Evolutionary conservation across 108 stramenopile genomes (phyloP).

Genomic region (Thalassiosira profunda): DNA sequence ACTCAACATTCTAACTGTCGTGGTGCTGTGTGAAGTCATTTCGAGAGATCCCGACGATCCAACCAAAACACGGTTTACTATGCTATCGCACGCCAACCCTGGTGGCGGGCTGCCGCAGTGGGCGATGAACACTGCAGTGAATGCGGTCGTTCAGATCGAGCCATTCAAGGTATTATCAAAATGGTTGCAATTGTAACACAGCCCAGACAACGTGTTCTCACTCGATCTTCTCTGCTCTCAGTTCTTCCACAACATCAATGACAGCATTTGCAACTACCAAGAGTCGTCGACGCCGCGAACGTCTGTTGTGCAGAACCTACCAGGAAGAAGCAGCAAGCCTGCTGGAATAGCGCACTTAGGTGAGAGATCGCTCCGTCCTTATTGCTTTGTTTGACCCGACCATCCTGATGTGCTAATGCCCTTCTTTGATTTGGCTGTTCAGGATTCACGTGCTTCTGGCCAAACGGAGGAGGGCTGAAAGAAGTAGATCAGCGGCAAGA

Average conservation of each 20-base stretch:
- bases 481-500: too few relatives aligned
- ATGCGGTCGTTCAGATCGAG: slow-evolving; percentile 81
- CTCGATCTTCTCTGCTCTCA: too few relatives aligned
- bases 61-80: slow-evolving; percentile 66
- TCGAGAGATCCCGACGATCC: slow-evolving; percentile 78
- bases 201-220: too few relatives aligned
- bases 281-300: slow-evolving; percentile 24
- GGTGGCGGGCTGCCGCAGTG: slow-evolving; percentile 66
- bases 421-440: not conserved
- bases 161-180: too few relatives aligned
- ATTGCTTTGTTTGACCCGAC: too few relatives aligned
- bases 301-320: slow-evolving; percentile 21
- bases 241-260: slow-evolving; percentile 56
- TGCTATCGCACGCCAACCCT: slow-evolving; percentile 61
- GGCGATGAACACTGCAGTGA: slow-evolving; percentile 84
- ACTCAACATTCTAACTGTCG: too few relatives aligned
- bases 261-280: slow-evolving; percentile 30
- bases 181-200: too few relatives aligned
- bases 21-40: slow-evolving; percentile 38
- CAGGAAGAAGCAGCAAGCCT: slow-evolving; percentile 47
- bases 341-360: slow-evolving; percentile 48
- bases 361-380: too few relatives aligned
- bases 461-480: slow-evolving; percentile 50
- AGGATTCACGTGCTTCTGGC: slow-evolving; percentile 53
- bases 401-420: too few relatives aligned